Evolutionary conservation across 306 rosid genomes (phyloP).

Genomic region (Carpinus fangiana): DNA sequence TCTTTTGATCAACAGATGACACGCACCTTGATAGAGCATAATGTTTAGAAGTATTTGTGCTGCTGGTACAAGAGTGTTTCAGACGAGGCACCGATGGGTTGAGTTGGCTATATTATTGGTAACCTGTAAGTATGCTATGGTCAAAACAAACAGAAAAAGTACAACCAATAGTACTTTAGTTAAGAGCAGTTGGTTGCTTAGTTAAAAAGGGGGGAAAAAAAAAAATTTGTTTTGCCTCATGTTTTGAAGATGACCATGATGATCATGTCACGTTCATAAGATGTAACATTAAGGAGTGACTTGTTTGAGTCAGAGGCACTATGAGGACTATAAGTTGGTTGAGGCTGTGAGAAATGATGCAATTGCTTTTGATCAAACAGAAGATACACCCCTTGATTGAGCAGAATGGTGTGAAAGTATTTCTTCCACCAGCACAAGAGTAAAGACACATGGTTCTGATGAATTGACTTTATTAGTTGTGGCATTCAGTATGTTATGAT

Average conservation of each 20-base stretch:
- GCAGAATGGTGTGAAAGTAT: slow-evolving; percentile 3
- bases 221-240: background rate
- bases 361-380: background rate
- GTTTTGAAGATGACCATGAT: background rate
- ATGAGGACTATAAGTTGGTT: background rate
- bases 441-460: background rate
- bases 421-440: background rate
- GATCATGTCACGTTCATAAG: background rate
- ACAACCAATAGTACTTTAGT: background rate
- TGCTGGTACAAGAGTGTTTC: background rate
- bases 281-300: background rate
- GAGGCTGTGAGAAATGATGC: slow-evolving; percentile 6
- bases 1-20: background rate
- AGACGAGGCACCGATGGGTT: background rate
- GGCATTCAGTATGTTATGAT: background rate
- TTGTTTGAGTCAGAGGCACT: background rate
- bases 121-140: background rate
- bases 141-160: background rate
- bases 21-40: background rate
- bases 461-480: background rate
- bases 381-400: background rate
- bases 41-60: background rate
- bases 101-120: background rate
- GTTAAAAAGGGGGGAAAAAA: background rate
- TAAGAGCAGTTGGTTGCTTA: background rate